Percentiles rank a stretch among this genome's conserved stretches.
These are phyloP conservation scores for Linnemannia hyalina DNA, from an alignment of 192 early-diverging fungal genomes.

Conservation along the genomic window DNA sequence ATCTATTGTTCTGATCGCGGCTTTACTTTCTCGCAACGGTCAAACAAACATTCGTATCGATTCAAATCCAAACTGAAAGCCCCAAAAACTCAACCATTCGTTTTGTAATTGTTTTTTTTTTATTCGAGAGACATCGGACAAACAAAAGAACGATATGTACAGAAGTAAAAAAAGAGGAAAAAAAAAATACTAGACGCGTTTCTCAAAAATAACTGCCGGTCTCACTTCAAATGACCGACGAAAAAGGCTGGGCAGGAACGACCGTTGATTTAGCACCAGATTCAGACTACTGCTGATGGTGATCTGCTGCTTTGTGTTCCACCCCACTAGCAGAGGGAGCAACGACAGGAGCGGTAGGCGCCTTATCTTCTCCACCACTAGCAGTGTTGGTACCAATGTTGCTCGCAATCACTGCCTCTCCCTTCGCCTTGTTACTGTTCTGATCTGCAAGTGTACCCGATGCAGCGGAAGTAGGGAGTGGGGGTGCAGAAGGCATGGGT, in stretches of 20 bases:
- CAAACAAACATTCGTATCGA: no score
- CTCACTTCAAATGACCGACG: neutral
- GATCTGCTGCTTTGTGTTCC: neutral
- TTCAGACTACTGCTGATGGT: neutral
- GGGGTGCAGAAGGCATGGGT: neutral
- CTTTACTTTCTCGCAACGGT: no score
- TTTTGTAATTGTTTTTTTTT: neutral
- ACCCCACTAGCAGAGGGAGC: neutral
- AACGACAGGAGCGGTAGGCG: neutral
- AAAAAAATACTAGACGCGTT: neutral
- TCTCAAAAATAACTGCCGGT: neutral
- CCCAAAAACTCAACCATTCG: no score
- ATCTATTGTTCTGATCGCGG: no score
- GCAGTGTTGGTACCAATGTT: constrained; percentile 5
- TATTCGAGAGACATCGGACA: neutral
- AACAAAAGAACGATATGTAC: neutral
- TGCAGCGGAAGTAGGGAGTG: neutral
- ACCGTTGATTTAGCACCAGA: neutral
- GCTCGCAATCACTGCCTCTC: neutral
- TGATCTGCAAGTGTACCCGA: neutral
- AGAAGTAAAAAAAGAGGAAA: neutral
- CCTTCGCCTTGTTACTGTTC: neutral
- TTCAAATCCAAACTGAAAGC: no score
- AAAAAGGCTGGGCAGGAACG: neutral
- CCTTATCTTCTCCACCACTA: neutral